Percentiles rank a stretch among this genome's conserved stretches.
Evolutionary conservation across 352 stramenopile genomes (phyloP).

Genomic region (Phytophthora constricta): DNA sequence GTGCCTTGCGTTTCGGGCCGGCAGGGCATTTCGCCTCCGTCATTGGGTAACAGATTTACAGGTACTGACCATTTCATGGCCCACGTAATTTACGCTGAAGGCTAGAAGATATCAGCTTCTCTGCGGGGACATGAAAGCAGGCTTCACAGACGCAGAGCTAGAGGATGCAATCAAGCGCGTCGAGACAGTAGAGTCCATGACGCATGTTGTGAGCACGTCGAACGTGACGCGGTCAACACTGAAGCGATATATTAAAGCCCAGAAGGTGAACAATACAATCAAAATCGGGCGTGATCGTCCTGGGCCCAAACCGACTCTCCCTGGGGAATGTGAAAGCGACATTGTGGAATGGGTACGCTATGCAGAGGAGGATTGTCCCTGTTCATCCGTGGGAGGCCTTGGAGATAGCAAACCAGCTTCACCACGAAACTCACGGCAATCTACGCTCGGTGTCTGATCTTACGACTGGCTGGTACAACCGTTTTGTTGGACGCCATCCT

Average conservation of each 20-base stretch:
- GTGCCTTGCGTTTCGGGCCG: background rate
- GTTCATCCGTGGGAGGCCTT: background rate
- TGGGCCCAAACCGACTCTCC: background rate
- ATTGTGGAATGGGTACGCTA: background rate
- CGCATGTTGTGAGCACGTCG: background rate
- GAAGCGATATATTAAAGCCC: background rate
- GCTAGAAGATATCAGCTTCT: background rate
- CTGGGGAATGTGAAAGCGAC: background rate
- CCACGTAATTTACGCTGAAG: background rate
- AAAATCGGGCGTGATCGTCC: background rate
- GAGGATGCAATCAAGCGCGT: background rate
- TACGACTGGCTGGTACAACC: background rate
- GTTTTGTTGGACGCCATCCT: background rate
- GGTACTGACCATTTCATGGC: background rate
- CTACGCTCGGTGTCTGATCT: background rate
- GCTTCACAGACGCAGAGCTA: background rate
- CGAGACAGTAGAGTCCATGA: too few relatives aligned
- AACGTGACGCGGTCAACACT: background rate
- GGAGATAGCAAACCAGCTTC: background rate
- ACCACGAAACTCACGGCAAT: background rate
- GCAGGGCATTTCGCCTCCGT: background rate
- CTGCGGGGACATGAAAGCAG: background rate
- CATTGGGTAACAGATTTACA: background rate
- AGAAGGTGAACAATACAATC: background rate
- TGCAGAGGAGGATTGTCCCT: background rate